These are phyloP conservation scores for Cyberlindnera japonica DNA, from an alignment of 805 yeast genomes.

Conservation along the genomic window DNA sequence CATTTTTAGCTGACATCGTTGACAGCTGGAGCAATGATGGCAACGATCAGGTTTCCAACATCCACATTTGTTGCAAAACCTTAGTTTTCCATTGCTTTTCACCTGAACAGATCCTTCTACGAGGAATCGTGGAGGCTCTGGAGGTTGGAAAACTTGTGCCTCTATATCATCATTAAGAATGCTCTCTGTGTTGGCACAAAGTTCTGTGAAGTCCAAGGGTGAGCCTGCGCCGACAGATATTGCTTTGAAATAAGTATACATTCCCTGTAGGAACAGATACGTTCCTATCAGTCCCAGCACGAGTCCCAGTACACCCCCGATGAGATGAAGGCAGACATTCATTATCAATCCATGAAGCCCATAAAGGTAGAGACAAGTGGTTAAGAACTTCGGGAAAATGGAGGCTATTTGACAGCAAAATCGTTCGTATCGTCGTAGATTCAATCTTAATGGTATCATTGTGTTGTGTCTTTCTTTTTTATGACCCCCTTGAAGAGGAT, in stretches of 20 bases:
- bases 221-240: conserved; percentile 60
- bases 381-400: conserved; percentile 48
- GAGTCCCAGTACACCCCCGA: conserved; percentile 18
- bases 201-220: conserved; percentile 52
- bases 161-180: conserved; percentile 19
- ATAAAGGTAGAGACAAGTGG: conserved; percentile 44
- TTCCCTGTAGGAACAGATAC: conserved; percentile 33
- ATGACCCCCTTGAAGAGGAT: no score
- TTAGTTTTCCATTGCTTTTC: conserved; percentile 57
- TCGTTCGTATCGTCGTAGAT: conserved; percentile 18
- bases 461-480: no score
- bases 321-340: conserved; percentile 24
- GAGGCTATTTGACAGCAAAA: conserved; percentile 36
- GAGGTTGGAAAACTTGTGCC: background rate
- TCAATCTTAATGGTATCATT: conserved; percentile 2
- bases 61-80: conserved; percentile 68
- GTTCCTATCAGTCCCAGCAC: conserved; percentile 27
- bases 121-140: conserved; percentile 41
- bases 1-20: conserved; percentile 72
- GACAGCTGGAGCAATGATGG: conserved; percentile 81
- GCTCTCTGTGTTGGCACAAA: conserved; percentile 21
- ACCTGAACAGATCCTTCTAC: conserved; percentile 40
- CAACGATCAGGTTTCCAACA: conserved; percentile 80
- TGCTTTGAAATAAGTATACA: conserved; percentile 52
- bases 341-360: conserved; percentile 38